A percentile compares a stretch with the other conserved stretches of the same genome.
Conservation (phyloP, 2,329 filamentous ascomycete genomes). For the Cladosporium sp. region DNA sequence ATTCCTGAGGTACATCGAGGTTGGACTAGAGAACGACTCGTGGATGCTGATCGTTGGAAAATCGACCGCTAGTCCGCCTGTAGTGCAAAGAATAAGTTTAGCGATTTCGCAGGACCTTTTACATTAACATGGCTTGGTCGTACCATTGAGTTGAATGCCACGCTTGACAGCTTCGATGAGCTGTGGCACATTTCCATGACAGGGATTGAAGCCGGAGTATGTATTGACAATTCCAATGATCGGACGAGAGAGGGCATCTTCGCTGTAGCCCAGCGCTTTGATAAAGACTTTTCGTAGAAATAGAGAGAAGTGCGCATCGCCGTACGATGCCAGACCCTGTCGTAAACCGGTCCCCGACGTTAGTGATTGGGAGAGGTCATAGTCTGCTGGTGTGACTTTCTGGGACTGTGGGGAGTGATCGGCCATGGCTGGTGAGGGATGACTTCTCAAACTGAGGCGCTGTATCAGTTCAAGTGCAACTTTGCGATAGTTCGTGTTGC, state of each 20-base stretch:
- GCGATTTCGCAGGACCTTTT: too few relatives aligned
- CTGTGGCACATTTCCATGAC: slow-evolving; percentile 66
- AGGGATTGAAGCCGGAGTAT: slow-evolving; percentile 68
- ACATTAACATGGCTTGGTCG: too few relatives aligned
- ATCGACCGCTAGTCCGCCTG: slow-evolving; percentile 61
- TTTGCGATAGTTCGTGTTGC: too few relatives aligned
- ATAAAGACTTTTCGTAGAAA: slow-evolving; percentile 75
- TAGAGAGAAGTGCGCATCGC: slow-evolving; percentile 70
- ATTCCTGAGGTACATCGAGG: slow-evolving; percentile 71
- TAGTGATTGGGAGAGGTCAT: slow-evolving; percentile 56
- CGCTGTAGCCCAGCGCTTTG: slow-evolving; percentile 69
- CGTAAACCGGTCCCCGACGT: slow-evolving; percentile 49
- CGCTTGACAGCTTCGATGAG: slow-evolving; percentile 67
- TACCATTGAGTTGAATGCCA: slow-evolving; percentile 58
- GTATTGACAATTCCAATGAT: slow-evolving; percentile 75
- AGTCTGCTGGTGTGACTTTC: slow-evolving; percentile 39
- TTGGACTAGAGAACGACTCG: slow-evolving; percentile 65
- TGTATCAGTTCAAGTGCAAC: too few relatives aligned
- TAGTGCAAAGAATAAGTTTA: too few relatives aligned
- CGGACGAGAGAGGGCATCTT: slow-evolving; percentile 65
- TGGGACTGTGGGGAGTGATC: not conserved
- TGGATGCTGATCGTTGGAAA: slow-evolving; percentile 71
- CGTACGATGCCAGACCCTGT: slow-evolving; percentile 64
- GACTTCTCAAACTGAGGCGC: too few relatives aligned
- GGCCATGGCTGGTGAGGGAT: not conserved